phyloP scores from a whole-genome alignment of 768 basidiomycete species.

The Pleurotus cornucopiae region DNA sequence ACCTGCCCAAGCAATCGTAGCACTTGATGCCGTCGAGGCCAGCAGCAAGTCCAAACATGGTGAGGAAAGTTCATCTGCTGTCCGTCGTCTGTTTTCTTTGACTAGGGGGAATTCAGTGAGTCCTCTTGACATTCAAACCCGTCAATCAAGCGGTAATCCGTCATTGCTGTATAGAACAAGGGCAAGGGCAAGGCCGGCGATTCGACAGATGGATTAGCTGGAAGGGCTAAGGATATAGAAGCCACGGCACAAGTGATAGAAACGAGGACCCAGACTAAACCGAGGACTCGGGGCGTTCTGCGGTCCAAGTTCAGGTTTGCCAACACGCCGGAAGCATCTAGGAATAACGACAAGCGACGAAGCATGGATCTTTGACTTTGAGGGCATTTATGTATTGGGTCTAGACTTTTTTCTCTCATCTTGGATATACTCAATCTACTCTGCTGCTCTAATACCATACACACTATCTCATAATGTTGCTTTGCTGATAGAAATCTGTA shows the following conservation, averaged over 20 bases:
- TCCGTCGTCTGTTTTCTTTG: conserved; percentile 35
- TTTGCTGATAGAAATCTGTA: neutral
- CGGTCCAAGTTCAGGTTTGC: conserved; percentile 28
- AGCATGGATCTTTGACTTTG: conserved; percentile 25
- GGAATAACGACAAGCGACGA: conserved; percentile 31
- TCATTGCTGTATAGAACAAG: conserved; percentile 1
- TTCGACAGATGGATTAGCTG: neutral
- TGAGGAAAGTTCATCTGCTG: conserved; percentile 14
- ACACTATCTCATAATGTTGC: neutral
- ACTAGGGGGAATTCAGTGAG: conserved; percentile 34
- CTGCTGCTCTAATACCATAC: neutral
- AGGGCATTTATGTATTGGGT: neutral
- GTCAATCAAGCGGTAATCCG: neutral
- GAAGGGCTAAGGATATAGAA: conserved; percentile 10
- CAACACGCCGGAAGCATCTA: conserved; percentile 33
- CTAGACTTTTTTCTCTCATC: neutral
- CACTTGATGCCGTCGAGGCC: conserved; percentile 53
- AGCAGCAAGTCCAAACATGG: conserved; percentile 33
- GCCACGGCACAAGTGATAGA: conserved; percentile 18
- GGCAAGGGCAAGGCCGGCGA: neutral
- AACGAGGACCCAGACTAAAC: conserved; percentile 10
- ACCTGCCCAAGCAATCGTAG: conserved; percentile 59
- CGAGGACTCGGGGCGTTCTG: conserved; percentile 24
- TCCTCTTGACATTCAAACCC: conserved; percentile 11
- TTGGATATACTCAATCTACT: neutral